Base-by-base conservation (phyloP, 2,329 filamentous ascomycete genomes). In the Fusarium sulawesiense region DNA sequence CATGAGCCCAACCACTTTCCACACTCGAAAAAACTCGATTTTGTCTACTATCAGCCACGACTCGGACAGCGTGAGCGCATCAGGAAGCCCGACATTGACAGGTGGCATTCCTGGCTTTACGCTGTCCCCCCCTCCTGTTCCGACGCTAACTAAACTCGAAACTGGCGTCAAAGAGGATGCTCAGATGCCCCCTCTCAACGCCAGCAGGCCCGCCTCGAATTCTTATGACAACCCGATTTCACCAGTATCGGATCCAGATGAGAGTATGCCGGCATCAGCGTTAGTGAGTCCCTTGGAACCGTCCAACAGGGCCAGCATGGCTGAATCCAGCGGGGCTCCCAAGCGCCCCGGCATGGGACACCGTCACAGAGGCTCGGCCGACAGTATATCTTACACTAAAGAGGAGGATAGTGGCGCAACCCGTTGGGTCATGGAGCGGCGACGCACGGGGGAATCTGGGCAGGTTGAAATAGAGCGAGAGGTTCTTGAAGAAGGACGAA, bases 381-480 rank as follows among this genome's bases (percentile, higher is more conserved):
- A 92, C 70, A 92, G 89, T 67, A 88, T 93, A 34, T 90, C 90
- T 9, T 93, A 93, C 77, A 85, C 86, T 48, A 88, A 90, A 64
- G 89, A 91, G 74, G 88, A 89, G 47, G 83, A 87, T 4, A 84
- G 84, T 11, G 86, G 85, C 2, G 86, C 87, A 68, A 86, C 84
- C 58, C 81, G 89, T 47, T 93, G 91, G 91, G 87, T 93, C 10
- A 81, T 93, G 71, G 91, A 93, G 78, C 81, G 91, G 37, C 83
- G 91, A 55, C 82, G 91, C 37, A 91, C 89, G 4, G 88, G 84
- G 2, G 90, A 92, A 73, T 85, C 83, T 61, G 91, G 90, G 1
- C 85, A 91, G 76, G 78, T 90, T 56, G 88, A 91, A 75, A 78
- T 92, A n/a, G 89, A 87, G 46, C 82, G 90, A 56, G 88, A 92